Base-by-base conservation (phyloP, 768 basidiomycete genomes). In the Amanita exitialis region DNA sequence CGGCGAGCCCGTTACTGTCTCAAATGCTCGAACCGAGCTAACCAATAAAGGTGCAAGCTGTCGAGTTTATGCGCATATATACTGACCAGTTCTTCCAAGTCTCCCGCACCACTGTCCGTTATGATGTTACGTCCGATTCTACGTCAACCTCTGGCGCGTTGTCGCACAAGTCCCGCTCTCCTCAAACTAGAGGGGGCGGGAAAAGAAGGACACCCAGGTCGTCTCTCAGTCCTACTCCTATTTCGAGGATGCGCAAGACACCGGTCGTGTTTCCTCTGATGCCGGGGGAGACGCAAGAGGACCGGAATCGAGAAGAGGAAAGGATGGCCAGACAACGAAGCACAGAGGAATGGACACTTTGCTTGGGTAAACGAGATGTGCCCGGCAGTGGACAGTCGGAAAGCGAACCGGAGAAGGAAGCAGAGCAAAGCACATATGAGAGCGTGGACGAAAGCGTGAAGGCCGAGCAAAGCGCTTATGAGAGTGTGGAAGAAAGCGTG, bases 191-290 rank as follows among this genome's bases (percentile, higher is more conserved):
- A 35, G 25, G 6, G 9, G 36, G 28, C 2, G 39, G 42, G 5
- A 51, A 25, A n/a, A 23, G 13, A 41, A 21, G 39, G 23, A n/a
- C 43, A 28, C 50, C 46, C 10, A n/a, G 50, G 13, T 4, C 34
- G 1, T 43, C 50, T 7, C 16, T 44, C 39, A 51, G 50, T 16
- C 50, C 42, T 23, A 51, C 42, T 4, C 50, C 50, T 5, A 51
- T 51, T 21, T 51, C 50, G 42, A 39, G 50, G 34, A 51, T 51
- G 50, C 44, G 25, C 16, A 51, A 36, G 34, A 44, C 28, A 18
- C 50, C 50, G 12, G 39, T 50, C 32, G 49, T 43, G 18, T 51
- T 51, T 18, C 50, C 50, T 25, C 27, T 44, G 16, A 44, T 51
- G 50, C 50, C 50, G 1, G 32, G 50, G 5, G 41, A 51, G 42